These are phyloP conservation scores for Groenewaldozyma tartarivorans DNA, from an alignment of 805 yeast genomes.

Conservation along the genomic window DNA sequence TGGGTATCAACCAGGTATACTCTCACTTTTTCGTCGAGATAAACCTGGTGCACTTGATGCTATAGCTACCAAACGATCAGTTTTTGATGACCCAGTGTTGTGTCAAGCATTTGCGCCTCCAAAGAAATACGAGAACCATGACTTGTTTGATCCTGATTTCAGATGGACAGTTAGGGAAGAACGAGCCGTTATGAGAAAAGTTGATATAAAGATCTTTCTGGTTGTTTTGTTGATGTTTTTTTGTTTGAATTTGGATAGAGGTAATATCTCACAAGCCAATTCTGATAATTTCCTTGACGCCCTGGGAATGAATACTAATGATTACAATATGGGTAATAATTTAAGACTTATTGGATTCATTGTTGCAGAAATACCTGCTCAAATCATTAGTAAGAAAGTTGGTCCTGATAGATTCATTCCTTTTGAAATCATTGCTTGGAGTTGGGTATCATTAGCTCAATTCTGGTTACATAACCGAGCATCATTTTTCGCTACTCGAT, in stretches of 20 bases:
- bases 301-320: constrained; percentile 41
- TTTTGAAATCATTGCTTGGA: constrained; percentile 45
- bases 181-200: constrained; percentile 35
- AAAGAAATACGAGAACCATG: too few species aligned
- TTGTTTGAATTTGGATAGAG: constrained; percentile 47
- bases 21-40: too few species aligned
- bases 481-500: constrained; percentile 41
- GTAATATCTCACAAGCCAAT: constrained; percentile 45
- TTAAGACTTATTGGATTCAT: constrained; percentile 44
- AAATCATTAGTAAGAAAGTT: constrained; percentile 49
- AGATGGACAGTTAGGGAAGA: constrained; percentile 44
- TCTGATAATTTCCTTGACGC: constrained; percentile 46
- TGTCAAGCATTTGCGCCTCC: neutral
- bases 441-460: constrained; percentile 45
- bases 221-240: constrained; percentile 49
- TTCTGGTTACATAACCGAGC: constrained; percentile 32
- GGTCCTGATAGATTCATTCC: constrained; percentile 62
- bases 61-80: too few species aligned
- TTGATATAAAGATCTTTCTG: constrained; percentile 43
- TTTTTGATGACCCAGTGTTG: neutral
- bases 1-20: too few species aligned
- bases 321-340: constrained; percentile 49
- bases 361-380: constrained; percentile 55
- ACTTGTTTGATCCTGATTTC: constrained; percentile 49
- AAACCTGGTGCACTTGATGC: too few species aligned